Base-by-base conservation (phyloP, 1,284 basidiomycete species). In the Mycena citricolor region DNA sequence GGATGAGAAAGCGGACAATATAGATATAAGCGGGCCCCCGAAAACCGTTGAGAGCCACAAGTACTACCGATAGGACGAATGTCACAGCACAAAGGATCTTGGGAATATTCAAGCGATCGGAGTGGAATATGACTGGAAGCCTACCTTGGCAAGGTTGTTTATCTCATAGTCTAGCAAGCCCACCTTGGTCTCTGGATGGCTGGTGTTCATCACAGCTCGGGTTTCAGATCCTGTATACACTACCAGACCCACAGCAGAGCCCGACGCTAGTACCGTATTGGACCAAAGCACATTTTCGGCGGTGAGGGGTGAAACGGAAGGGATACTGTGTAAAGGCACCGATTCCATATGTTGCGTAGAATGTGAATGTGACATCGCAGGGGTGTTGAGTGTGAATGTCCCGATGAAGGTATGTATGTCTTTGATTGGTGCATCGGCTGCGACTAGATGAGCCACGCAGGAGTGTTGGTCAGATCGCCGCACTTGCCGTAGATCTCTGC, bases 191-290 rank as follows among this genome's bases (percentile, higher is more conserved):
- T 88, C 88, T 0, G 97, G 94, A 66, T 97, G 92, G 55, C 89
- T 94, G 1, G 95, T 99, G 57, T 99, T 99, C 90, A 99, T 93
- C n/a, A 98, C 94, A 1, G 95, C 94, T 32, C 97, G 74, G 2
- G 95, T 98, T 62, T 99, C 95, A 1, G 85, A 71, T 0, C 95
- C 95, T 1, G 95, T 99, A 61, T 98, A 99, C 5, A 97, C 77
- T 4, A 99, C 85, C 41, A 98, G 80, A 0, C 95, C 94, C 30
- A 98, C 79, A 0, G 93, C 94, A 12, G 86, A 88, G 1, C 97
- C 95, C 0, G 95, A 92, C 10, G 97, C 95, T 14, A 99, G 75
- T 1, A 99, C 97, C 0, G 97, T 99, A 62, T 99, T 98, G 0
- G 95, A 83, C 95, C 95, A 99, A 4, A 99, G 72, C 19, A 94